These are phyloP conservation scores for Biscutella laevigata DNA, from an alignment of 441 rosid genomes.

Conservation along the genomic window DNA sequence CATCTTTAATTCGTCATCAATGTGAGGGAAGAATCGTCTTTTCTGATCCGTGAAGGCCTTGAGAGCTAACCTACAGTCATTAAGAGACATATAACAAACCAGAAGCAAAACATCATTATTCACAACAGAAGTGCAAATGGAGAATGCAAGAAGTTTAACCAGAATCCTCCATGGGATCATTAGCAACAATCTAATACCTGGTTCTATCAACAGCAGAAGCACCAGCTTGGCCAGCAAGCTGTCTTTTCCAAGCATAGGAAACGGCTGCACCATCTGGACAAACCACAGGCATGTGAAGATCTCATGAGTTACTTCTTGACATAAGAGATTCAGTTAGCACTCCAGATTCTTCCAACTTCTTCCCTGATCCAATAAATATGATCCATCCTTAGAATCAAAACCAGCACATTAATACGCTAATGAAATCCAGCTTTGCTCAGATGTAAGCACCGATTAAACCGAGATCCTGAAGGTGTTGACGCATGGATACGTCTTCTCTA, in stretches of 20 bases:
- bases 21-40: slow-evolving; percentile 68
- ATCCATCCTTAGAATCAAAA: not conserved
- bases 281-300: slow-evolving; percentile 86
- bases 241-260: slow-evolving; percentile 95
- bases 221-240: slow-evolving; percentile 97
- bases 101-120: not conserved
- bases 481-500: slow-evolving; percentile 78
- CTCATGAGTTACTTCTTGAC: slow-evolving; percentile 82
- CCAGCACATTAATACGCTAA: not conserved
- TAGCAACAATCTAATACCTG: slow-evolving; percentile 37
- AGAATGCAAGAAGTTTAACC: not conserved
- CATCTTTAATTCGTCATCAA: slow-evolving; percentile 40
- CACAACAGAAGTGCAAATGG: not conserved
- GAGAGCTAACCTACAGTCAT: slow-evolving; percentile 60
- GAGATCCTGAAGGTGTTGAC: slow-evolving; percentile 77
- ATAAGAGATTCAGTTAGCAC: slow-evolving; percentile 70
- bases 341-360: slow-evolving; percentile 81
- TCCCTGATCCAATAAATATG: slow-evolving; percentile 38
- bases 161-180: slow-evolving; percentile 1
- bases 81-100: not conserved
- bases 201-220: slow-evolving; percentile 96
- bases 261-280: slow-evolving; percentile 98
- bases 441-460: slow-evolving; percentile 48
- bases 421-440: not conserved
- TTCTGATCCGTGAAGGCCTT: slow-evolving; percentile 88